Evolutionary conservation across 2,329 filamentous ascomycete genomes (phyloP).

Genomic region (Arthrobotrys entomopaga): DNA sequence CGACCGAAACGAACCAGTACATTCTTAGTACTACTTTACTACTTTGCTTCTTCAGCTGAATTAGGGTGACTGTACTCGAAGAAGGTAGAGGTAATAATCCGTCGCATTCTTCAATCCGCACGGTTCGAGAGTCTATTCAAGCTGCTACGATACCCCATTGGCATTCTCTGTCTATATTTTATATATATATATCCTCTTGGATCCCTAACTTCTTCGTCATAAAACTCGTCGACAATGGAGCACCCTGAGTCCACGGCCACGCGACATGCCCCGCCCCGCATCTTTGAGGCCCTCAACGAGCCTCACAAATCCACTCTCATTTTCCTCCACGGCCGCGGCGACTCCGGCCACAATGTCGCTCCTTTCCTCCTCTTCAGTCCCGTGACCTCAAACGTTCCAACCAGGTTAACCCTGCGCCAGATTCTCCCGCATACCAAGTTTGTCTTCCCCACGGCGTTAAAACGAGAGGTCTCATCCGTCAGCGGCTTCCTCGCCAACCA

Average conservation of each 20-base stretch:
- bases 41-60: too few species aligned
- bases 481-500: slow-evolving; percentile 6
- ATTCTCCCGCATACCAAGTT: slow-evolving; percentile 41
- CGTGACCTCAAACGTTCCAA: slow-evolving; percentile 10
- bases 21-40: too few species aligned
- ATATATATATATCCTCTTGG: background rate
- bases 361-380: slow-evolving; percentile 21
- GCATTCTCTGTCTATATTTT: too few species aligned
- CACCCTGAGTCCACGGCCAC: slow-evolving; percentile 24
- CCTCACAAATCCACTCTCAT: slow-evolving; percentile 37
- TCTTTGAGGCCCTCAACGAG: slow-evolving; percentile 20
- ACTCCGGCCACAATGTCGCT: slow-evolving; percentile 31
- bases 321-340: slow-evolving; percentile 42
- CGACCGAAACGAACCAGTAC: too few species aligned
- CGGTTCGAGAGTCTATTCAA: too few species aligned
- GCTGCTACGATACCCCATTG: too few species aligned
- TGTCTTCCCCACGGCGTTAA: slow-evolving; percentile 32
- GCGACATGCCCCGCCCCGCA: slow-evolving; percentile 24
- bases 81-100: too few species aligned
- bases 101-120: too few species aligned
- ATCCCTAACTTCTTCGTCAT: too few species aligned
- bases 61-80: too few species aligned
- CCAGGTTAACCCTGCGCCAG: slow-evolving; percentile 22
- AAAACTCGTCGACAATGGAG: slow-evolving; percentile 5
- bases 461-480: background rate